Base-by-base conservation (phyloP, 306 rosid species). In the Vicia faba region DNA sequence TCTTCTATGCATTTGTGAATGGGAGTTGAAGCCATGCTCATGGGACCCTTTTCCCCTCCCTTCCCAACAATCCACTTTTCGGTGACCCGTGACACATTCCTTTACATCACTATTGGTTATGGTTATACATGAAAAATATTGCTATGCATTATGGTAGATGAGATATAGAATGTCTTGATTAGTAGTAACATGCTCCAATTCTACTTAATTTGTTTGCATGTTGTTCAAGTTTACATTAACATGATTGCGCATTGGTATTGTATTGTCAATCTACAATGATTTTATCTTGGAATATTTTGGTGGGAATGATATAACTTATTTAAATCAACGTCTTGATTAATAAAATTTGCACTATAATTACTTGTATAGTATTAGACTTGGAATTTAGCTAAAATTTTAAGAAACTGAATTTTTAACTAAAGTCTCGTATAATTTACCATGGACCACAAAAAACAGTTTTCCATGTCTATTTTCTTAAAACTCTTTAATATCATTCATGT, bases 191-290 rank as follows among this genome's bases (percentile, higher is more conserved):
- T 16, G 28, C 18, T 20, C 45, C 28, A 69, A 63, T 12, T 26
- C 19, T 13, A 33, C 25, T 69, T 11, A 69, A 29, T 33, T 54
- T 69, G 11, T 43, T 7, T 53, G 70, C 41, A 61, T 75, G 64
- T 50, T 60, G 79, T 49, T 2, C 12, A 10, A 15, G 33, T 12
- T 7, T 53, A 39, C 39, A 33, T 33, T 33, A 33, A 11, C 61
- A 54, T 55, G 38, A 57, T 70, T 70, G 69, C 70, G 31, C 68
- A 13, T 40, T 55, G 65, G 64, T 75, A 71, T 71, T 69, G n/a
- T n/a, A 71, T 61, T 71, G 81, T 71, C 81, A 67, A 75, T 61
- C 69, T 54, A 20, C 43, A 51, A 70, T 66, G 15, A 75, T 75
- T 50, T 10, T 50, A 50, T 50, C 57, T 50, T 50, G 29, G 11